phyloP scores from a whole-genome alignment of 2,329 filamentous ascomycete genomes.

The Verticillium nubilum region DNA sequence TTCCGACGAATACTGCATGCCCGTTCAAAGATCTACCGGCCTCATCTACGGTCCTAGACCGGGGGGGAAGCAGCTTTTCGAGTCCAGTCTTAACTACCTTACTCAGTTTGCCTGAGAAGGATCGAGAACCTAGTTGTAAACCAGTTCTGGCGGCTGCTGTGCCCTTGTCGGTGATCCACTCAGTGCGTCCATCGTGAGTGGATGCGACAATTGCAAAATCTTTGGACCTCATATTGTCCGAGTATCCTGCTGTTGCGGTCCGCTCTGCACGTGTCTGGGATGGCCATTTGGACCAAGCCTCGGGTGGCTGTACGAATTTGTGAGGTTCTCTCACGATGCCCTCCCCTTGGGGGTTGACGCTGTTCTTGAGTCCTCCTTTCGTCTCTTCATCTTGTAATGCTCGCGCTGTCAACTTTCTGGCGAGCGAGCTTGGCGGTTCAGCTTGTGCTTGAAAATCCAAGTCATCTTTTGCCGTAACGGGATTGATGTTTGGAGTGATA shows the following conservation, averaged over 20 bases:
- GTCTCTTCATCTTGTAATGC: not conserved
- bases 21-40: not conserved
- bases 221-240: conserved; percentile 18
- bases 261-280: conserved; percentile 23
- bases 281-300: conserved; percentile 28
- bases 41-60: not conserved
- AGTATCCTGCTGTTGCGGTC: conserved; percentile 14
- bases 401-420: conserved; percentile 3
- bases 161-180: conserved; percentile 20
- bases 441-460: not conserved
- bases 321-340: not conserved
- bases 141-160: conserved; percentile 1
- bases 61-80: conserved; percentile 17
- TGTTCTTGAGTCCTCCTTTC: not conserved
- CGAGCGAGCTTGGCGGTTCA: conserved; percentile 2
- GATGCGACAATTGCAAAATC: conserved; percentile 22
- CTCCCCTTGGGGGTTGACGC: not conserved
- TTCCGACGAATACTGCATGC: not conserved
- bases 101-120: conserved; percentile 23
- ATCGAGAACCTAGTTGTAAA: conserved; percentile 12
- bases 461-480: conserved; percentile 2
- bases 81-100: conserved; percentile 20
- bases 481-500: not conserved
- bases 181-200: conserved; percentile 12
- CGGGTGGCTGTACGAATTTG: conserved; percentile 14